These are phyloP conservation scores for Kodamaea kaohsiungensis DNA, from an alignment of 805 yeast genomes.

Conservation along the genomic window DNA sequence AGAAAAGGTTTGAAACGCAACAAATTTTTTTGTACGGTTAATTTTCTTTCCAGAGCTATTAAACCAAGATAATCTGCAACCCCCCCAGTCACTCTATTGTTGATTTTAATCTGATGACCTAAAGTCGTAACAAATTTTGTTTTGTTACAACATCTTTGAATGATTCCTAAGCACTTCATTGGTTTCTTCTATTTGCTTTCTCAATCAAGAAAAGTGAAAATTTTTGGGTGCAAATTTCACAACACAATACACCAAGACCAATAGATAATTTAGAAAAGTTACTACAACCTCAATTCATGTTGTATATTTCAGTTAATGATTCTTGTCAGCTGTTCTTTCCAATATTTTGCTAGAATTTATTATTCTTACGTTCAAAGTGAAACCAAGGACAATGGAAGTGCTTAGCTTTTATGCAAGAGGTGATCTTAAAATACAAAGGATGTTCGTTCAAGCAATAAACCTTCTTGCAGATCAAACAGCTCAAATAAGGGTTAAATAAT, in stretches of 20 bases:
- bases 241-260: background rate
- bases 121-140: background rate
- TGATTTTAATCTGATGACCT: background rate
- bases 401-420: background rate
- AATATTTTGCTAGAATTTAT: background rate
- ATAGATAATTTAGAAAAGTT: no score
- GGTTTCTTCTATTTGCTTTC: background rate
- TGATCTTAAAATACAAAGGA: background rate
- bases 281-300: no score
- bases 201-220: background rate
- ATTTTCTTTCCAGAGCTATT: no score
- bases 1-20: background rate
- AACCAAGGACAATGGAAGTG: background rate
- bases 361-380: background rate
- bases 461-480: background rate
- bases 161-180: background rate
- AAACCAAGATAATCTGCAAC: background rate
- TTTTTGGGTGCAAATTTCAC: background rate
- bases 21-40: background rate
- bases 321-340: background rate
- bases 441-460: background rate
- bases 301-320: background rate
- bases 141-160: background rate
- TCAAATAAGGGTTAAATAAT: background rate
- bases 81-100: background rate